Evolutionary conservation across 192 early-diverging fungal genomes (phyloP), one percentile per base, ranked within the genome.

Genomic region (Mortierella hygrophila): DNA sequence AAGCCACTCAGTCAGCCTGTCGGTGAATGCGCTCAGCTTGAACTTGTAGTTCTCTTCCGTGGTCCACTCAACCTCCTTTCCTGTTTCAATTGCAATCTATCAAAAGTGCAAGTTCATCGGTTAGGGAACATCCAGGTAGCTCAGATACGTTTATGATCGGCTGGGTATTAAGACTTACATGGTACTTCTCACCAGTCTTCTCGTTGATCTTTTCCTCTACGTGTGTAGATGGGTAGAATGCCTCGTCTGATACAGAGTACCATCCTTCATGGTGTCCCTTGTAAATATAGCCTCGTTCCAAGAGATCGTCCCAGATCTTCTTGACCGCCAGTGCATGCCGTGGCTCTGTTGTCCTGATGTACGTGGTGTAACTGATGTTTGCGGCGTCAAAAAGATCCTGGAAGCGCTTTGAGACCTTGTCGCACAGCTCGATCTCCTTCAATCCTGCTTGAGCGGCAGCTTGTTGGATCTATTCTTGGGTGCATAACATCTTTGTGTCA

Each of bases 241-340:
- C 95, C 89, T 99, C 98, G 82, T 99, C 98, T 18, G 97, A 98
- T 8, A 99, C 93, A 2, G 95, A 94, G 88, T 99, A 99, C 97
- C 97, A 99, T 38, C 98, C 98, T 65, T 94, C 92, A 69, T 99
- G 97, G 63, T 88, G 85, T 29, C 97, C 97, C 89, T 97, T 97
- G 90, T 98, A 98, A 60, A 99, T 96, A 77, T 93, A 93, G 32
- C 96, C 96, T 37, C 87, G 89, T 9, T 93, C 88, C 26, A 91
- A 86, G 21, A 99, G 89, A 71, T 69, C 54, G 52, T 92, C 87
- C 98, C 98, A 99, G 42, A 99, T 87, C 35, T 88, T 81, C 63
- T 89, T 76, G 4, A 98, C 97, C 0, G 96, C 94, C 3, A 75
- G 70, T 1, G 89, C 81, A 83, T 99, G 98, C 63, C 91, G 90